Evolutionary conservation across 2,329 filamentous ascomycete species (phyloP), one percentile per base, ranked within the genome.

Genomic region (Didymella pomorum): DNA sequence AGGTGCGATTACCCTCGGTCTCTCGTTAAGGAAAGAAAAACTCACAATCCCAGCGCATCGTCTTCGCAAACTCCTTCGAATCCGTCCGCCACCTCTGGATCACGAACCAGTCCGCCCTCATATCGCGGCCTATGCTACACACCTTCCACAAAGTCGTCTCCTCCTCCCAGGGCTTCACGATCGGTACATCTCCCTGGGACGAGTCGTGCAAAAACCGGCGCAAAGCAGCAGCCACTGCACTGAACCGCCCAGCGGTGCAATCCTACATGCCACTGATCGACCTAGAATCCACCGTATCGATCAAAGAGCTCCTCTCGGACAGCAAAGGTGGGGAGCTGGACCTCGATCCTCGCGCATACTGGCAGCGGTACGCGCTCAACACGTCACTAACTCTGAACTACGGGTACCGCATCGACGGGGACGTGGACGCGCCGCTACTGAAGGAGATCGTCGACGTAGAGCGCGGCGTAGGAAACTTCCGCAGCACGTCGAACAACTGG

Each of bases 181-280:
- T 95, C 60, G 91, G 91, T 1, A 92, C 91, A 0, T 93, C 90
- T 0, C 91, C 91, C 0, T 95, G 91, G 89, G 90, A 93, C 61
- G 90, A 92, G 49, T 91, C 87, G 2, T 92, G 89, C 78, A 94
- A 93, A 75, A 81, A 83, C 23, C 84, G 90, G 10, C 86, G 91
- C 62, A 93, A 92, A 79, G 90, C 89, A 0, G 91, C 90, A 1
- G 90, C 89, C 4, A 92, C 90, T 0, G 90, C 91, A 0, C 82
- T 94, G 21, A 93, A 93, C 73, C 84, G 89, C 0, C 90, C 90
- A 0, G 87, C 90, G 0, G 86, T 91, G 1, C 89, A 92, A 69
- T 88, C 87, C 0, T 94, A 94, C 73, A 90, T 93, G 86, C 90
- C 91, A 0, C 91, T 93, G 65, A 87, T 94, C 49, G 91, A 94